Percentiles rank a stretch among this genome's conserved stretches.
Evolutionary conservation across 2,329 filamentous ascomycete genomes (phyloP).

Genomic region (Aureobasidium melanogenum): DNA sequence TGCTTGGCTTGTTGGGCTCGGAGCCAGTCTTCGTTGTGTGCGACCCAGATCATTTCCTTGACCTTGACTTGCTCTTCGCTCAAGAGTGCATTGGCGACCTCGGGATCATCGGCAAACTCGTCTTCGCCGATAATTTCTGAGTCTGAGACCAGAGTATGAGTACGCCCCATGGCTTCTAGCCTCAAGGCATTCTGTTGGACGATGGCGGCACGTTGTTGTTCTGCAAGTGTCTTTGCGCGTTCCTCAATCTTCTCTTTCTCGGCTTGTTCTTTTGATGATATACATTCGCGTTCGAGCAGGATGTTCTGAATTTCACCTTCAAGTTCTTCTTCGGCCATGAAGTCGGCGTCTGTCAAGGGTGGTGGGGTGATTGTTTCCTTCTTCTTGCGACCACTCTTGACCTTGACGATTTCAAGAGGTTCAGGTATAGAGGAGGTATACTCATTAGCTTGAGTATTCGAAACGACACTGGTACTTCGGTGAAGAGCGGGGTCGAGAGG

Average conservation of each 20-base stretch:
- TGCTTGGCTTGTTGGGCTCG: conserved; percentile 77
- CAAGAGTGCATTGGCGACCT: conserved; percentile 73
- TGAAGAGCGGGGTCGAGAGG: conserved; percentile 19
- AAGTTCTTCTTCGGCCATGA: conserved; percentile 38
- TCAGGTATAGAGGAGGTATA: conserved; percentile 15
- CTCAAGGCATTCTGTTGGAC: conserved; percentile 41
- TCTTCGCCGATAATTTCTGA: conserved; percentile 59
- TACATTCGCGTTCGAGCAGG: conserved; percentile 22
- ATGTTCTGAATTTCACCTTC: conserved; percentile 35
- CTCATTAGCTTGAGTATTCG: conserved; percentile 17
- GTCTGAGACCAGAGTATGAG: conserved; percentile 19
- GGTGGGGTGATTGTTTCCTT: conserved; percentile 20
- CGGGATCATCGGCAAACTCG: conserved; percentile 83
- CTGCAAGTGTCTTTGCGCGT: conserved; percentile 21
- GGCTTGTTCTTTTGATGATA: conserved; percentile 22
- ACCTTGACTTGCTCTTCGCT: conserved; percentile 63
- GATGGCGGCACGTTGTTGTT: conserved; percentile 21
- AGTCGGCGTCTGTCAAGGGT: conserved; percentile 34
- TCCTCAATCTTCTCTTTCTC: conserved; percentile 22
- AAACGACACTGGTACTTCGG: conserved; percentile 16
- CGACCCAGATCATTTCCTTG: conserved; percentile 91
- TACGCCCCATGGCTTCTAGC: conserved; percentile 40
- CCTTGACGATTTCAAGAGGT: background rate
- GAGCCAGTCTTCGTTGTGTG: conserved; percentile 89
- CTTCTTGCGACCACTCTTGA: conserved; percentile 5